Evolutionary conservation across 768 basidiomycete genomes (phyloP), one percentile per base, ranked within the genome.

Genomic region (Termitomyces sp.): DNA sequence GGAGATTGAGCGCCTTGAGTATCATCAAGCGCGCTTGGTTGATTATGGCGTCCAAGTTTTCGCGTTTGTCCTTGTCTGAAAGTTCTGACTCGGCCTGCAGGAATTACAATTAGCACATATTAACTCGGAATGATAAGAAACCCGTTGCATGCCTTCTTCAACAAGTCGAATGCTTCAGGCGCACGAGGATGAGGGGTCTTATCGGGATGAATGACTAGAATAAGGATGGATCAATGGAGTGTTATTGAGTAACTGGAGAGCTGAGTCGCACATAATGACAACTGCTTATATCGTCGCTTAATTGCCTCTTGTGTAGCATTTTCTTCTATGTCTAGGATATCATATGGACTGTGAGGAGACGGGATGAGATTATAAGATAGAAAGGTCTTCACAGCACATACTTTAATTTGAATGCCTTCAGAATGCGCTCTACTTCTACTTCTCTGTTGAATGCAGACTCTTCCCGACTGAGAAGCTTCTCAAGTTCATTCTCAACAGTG

Each of bases 351-450:
- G 55, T 16, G 12, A 52, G n/a, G 44, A 36, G 36, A n/a, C 37
- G 33, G 42, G 51, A 55, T 63, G 52, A 58, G 37, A 13, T 41
- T 16, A 12, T 34, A 58, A 13, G 37, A 44, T 20, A 48, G 39
- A 41, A 48, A 47, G 33, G 34, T 20, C 11, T 56, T 11, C 16
- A 41, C 46, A 48, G 20, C 30, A 74, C 86, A 64, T 59, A 96
- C 95, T 98, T 99, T 66, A 98, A 81, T 72, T 94, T 98, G 83
- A 99, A 98, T 0, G 95, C 88, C 66, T 87, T 89, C 51, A 98
- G 76, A 63, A 99, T 93, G 27, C 97, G 86, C 58, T 96, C 93
- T 13, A 94, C 91, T 70, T 94, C 92, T 27, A 92, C 75, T 72
- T 94, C 93, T 31, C 93, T 82, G 66, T 93, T 89, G 69, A 94